Percentiles rank a stretch among this genome's conserved stretches.
Evolutionary conservation across 2,329 filamentous ascomycete species (phyloP).

Genomic region (Pseudopyricularia cyperi): DNA sequence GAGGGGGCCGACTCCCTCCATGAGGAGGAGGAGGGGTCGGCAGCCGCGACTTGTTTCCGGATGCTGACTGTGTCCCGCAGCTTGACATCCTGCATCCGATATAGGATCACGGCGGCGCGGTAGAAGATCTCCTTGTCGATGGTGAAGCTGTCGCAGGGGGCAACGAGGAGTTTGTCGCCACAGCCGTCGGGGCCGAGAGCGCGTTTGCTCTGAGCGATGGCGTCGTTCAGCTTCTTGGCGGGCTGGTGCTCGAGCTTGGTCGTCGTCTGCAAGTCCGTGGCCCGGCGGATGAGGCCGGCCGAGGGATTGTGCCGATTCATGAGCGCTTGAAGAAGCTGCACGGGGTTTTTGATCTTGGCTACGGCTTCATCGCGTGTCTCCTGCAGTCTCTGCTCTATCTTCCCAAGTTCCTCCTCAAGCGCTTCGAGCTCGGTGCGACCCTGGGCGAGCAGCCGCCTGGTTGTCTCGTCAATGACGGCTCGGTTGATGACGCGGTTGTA

Average conservation of each 20-base stretch:
- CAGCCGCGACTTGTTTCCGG: background rate
- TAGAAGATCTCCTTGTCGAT: background rate
- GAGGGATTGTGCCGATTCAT: background rate
- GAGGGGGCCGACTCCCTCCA: too few species aligned
- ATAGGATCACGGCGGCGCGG: background rate
- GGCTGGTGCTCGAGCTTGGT: background rate
- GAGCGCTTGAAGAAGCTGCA: background rate
- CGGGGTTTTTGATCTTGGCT: background rate
- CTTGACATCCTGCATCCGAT: background rate
- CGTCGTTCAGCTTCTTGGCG: background rate
- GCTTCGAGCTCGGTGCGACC: conserved; percentile 25
- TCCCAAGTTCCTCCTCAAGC: conserved; percentile 12
- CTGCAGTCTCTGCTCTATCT: conserved; percentile 14
- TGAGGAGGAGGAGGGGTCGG: too few species aligned
- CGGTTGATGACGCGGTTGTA: conserved; percentile 50
- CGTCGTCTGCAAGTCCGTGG: background rate
- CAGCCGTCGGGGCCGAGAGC: background rate
- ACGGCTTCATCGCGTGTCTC: background rate
- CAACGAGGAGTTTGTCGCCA: background rate
- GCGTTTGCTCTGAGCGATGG: background rate
- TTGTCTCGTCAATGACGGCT: conserved; percentile 47
- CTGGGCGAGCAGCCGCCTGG: conserved; percentile 46
- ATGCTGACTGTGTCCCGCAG: background rate
- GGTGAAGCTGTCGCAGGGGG: background rate
- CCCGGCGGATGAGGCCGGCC: background rate